Evolutionary conservation across 169 alveolate genomes (phyloP).

Genomic region (Nephromyces sp.): DNA sequence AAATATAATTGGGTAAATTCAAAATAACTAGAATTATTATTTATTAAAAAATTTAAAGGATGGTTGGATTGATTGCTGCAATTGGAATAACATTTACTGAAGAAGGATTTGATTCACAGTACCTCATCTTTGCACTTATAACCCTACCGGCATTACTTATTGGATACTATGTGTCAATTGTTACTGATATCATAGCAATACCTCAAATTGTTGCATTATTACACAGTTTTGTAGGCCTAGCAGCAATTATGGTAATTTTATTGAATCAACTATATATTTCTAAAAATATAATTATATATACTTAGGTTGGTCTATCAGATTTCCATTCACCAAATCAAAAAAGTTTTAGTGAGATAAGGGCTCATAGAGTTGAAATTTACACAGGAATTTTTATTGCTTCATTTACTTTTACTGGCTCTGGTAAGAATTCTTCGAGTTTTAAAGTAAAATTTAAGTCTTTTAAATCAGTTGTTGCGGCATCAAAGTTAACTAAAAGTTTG

Average conservation of each 20-base stretch:
- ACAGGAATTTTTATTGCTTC: slow-evolving; percentile 79
- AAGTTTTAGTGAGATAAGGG: not conserved
- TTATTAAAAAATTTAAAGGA: no score
- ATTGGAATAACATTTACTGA: slow-evolving; percentile 35
- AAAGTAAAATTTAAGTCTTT: no score
- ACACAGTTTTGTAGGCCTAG: slow-evolving; percentile 89
- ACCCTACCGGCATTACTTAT: slow-evolving; percentile 35
- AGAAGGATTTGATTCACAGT: slow-evolving; percentile 40
- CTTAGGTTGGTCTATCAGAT: slow-evolving; percentile 29
- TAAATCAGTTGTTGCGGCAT: slow-evolving; percentile 79
- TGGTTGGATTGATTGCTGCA: slow-evolving; percentile 44
- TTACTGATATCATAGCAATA: slow-evolving; percentile 37
- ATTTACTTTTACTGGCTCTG: slow-evolving; percentile 83
- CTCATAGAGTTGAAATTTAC: slow-evolving; percentile 33
- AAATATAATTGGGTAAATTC: slow-evolving; percentile 46
- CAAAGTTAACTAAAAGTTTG: slow-evolving; percentile 72
- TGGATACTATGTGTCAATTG: slow-evolving; percentile 21
- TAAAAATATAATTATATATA: no score
- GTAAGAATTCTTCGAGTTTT: not conserved
- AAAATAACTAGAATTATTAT: no score
- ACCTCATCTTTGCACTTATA: slow-evolving; percentile 22
- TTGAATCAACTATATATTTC: slow-evolving; percentile 22
- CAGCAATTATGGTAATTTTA: slow-evolving; percentile 79
- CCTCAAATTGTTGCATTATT: slow-evolving; percentile 87
- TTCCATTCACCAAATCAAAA: slow-evolving; percentile 25